Percentiles rank a stretch among this genome's conserved stretches.
Evolutionary conservation across 2,329 filamentous ascomycete species (phyloP).

Genomic region (Fusarium newnesense): DNA sequence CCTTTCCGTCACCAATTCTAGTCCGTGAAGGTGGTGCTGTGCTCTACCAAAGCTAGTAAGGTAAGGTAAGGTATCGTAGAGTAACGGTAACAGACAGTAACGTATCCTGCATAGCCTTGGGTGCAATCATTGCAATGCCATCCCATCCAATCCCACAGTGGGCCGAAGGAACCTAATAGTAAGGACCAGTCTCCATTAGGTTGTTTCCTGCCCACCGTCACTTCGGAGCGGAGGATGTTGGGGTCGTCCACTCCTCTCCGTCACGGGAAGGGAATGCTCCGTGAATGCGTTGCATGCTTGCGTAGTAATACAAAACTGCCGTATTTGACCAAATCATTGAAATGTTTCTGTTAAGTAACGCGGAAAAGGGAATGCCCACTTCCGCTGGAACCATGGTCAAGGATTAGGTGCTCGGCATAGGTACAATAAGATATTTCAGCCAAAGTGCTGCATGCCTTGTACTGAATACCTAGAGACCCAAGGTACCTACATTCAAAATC

Average conservation of each 20-base stretch:
- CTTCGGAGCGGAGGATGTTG: neutral
- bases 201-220: neutral
- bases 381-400: neutral
- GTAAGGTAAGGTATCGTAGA: neutral
- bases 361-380: neutral
- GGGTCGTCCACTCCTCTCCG: slow-evolving; percentile 3
- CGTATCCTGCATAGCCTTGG: neutral
- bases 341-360: neutral
- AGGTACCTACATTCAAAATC: neutral
- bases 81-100: slow-evolving; percentile 13
- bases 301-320: slow-evolving; percentile 17
- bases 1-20: slow-evolving; percentile 10
- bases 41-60: neutral
- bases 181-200: slow-evolving; percentile 5
- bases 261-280: slow-evolving; percentile 6
- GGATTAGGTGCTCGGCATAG: neutral
- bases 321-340: slow-evolving; percentile 1
- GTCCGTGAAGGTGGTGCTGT: neutral
- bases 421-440: neutral
- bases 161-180: neutral
- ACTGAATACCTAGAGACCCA: neutral
- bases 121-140: neutral
- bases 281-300: neutral
- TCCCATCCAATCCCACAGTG: neutral
- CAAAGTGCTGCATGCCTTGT: neutral